phyloP scores from a whole-genome alignment of 345 rosid species.

The Hypericum perforatum region DNA sequence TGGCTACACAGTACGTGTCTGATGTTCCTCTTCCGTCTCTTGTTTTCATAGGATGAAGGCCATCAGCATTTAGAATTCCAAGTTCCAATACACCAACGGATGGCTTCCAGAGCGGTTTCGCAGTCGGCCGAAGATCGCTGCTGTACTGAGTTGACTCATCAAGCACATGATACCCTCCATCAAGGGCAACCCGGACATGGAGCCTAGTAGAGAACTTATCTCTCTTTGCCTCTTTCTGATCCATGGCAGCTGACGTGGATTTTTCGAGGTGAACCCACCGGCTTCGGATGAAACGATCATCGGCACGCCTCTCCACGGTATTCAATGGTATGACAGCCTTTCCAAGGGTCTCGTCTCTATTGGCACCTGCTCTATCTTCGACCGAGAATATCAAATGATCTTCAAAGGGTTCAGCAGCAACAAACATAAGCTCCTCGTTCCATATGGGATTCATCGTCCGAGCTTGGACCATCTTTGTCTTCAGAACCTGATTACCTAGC shows the following conservation, averaged over 20 bases:
- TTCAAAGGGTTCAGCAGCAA: constrained; percentile 16
- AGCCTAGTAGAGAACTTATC: constrained; percentile 32
- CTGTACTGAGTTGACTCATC: constrained; percentile 45
- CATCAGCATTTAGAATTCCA: constrained; percentile 36
- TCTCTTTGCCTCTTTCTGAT: neutral
- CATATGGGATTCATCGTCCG: constrained; percentile 10
- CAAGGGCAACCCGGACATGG: constrained; percentile 38
- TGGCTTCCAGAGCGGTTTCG: constrained; percentile 31
- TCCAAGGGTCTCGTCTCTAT: constrained; percentile 31
- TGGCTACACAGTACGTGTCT: constrained; percentile 42
- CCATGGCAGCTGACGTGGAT: neutral
- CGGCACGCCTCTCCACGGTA: constrained; percentile 33
- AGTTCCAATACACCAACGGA: constrained; percentile 41
- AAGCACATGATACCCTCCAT: constrained; percentile 45
- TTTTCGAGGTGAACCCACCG: constrained; percentile 34
- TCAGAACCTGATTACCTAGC: constrained; percentile 22
- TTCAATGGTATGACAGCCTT: constrained; percentile 31
- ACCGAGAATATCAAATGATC: constrained; percentile 12
- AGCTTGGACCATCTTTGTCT: constrained; percentile 5
- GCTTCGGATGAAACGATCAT: constrained; percentile 14
- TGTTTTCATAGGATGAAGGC: constrained; percentile 39
- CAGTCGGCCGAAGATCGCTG: constrained; percentile 39
- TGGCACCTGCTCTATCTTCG: neutral
- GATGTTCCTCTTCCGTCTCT: constrained; percentile 28
- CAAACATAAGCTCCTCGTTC: constrained; percentile 15